Base-by-base conservation (phyloP, 2,329 filamentous ascomycete species). In the Clarireedia hainanense region DNA sequence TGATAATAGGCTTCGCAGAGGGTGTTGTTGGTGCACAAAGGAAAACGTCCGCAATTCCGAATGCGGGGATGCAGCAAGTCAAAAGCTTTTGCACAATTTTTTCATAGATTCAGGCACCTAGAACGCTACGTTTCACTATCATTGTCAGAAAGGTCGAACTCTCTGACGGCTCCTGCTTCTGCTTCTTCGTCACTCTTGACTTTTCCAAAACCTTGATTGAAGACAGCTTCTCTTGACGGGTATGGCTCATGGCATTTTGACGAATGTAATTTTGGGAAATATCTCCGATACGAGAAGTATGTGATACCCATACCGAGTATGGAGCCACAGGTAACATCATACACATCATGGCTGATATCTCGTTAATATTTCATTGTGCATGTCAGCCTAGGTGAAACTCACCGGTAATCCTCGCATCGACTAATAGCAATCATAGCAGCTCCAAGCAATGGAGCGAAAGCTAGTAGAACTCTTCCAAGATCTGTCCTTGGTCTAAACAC, bases 351-450 rank as follows among this genome's bases (percentile, higher is more conserved):
- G 9, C 68, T 69, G 17, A 5, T 27, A 34, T 6, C 39, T 15
- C 12, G 37, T 55, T 30, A 55, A 37, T 40, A 14, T 5, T 43
- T 30, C 3, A 40, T 17, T 60, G 34, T 56, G 50, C 27, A 58
- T 24, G 2, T 10, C 27, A 23, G 12, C n/a, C 7, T 9, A 6
- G 3, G 5, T 26, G 6, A 17, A n/a, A 48, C 60, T 45, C 59
- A 67, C 49, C 85, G 73, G 65, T 88, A 88, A 68, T 87, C 84
- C 69, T 88, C 79, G 61, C 82, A 85, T 6, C 85, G 75, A 47
- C 82, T 85, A 57, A 87, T 85, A 45, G 84, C 84, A 61, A 89
- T 84, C 69, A 86, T 73, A n/a, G 77, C 74, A 1, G 85, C 85
- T 7, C 81, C 81, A 4, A 88, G 66, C 2, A 86, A 67, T 0